phyloP scores from a whole-genome alignment of 768 basidiomycete genomes.

The Saitozyma podzolica region DNA sequence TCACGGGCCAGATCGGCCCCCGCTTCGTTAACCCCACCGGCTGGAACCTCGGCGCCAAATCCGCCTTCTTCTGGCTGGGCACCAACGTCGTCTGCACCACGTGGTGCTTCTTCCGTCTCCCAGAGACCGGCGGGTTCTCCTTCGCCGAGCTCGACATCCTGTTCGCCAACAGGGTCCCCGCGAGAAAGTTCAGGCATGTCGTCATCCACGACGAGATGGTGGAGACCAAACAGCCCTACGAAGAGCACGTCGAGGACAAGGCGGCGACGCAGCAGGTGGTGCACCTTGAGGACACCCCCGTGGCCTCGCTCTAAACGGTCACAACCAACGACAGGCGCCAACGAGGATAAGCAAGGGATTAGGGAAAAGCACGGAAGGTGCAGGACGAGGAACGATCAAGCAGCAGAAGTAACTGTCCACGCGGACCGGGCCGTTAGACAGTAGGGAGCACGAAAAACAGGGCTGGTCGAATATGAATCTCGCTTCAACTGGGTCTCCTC shows the following conservation, averaged over 20 bases:
- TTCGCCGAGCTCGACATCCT: conserved; percentile 41
- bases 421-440: too few relatives aligned
- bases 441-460: too few relatives aligned
- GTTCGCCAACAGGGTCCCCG: conserved; percentile 39
- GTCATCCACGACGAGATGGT: neutral
- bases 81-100: conserved; percentile 6
- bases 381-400: too few relatives aligned
- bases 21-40: conserved; percentile 15
- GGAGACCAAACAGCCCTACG: too few relatives aligned
- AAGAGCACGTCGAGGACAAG: neutral
- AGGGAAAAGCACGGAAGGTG: too few relatives aligned
- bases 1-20: conserved; percentile 14
- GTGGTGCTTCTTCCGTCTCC: conserved; percentile 19
- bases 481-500: too few relatives aligned
- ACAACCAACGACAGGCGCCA: too few relatives aligned
- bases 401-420: too few relatives aligned
- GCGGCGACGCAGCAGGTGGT: neutral
- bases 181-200: conserved; percentile 30
- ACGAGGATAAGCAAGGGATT: too few relatives aligned
- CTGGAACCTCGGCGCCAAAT: conserved; percentile 13
- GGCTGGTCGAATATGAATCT: too few relatives aligned
- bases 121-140: conserved; percentile 23
- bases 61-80: conserved; percentile 21
- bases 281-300: too few relatives aligned
- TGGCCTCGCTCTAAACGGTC: too few relatives aligned